Percentiles rank a stretch among this genome's conserved stretches.
These are phyloP conservation scores for Saccharum officinarum DNA, from an alignment of 176 grass and related monocot genomes.

Conservation along the genomic window DNA sequence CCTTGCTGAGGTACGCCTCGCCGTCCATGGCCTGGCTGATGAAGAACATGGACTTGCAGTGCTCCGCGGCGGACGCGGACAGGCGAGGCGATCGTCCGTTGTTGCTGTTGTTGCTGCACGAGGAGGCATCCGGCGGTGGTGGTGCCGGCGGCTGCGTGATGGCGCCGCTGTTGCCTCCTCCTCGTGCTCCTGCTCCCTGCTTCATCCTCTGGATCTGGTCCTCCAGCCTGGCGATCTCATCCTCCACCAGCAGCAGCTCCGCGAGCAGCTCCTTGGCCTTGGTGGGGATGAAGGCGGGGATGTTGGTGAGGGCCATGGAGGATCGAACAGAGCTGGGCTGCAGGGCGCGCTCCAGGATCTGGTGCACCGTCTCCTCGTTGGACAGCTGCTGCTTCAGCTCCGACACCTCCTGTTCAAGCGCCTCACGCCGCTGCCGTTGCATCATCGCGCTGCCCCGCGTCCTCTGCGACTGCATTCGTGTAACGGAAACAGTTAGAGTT, in stretches of 20 bases:
- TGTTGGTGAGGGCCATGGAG: conserved; percentile 20
- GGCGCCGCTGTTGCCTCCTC: not conserved
- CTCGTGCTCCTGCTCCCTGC: not conserved
- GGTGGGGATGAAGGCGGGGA: too few relatives aligned
- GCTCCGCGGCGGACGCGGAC: not conserved
- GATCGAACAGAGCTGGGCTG: conserved; percentile 1
- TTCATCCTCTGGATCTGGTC: conserved; percentile 55
- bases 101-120: not conserved
- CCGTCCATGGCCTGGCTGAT: conserved; percentile 91
- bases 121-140: not conserved
- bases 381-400: conserved; percentile 47
- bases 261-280: conserved; percentile 80
- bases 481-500: too few relatives aligned
- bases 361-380: conserved; percentile 63
- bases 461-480: conserved; percentile 22
- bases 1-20: conserved; percentile 48
- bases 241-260: conserved; percentile 87
- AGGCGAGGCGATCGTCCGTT: not conserved
- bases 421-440: conserved; percentile 28
- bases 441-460: not conserved
- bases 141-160: not conserved
- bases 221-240: conserved; percentile 85
- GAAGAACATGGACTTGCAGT: conserved; percentile 89
- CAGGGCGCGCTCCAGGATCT: conserved; percentile 55
- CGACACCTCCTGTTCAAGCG: conserved; percentile 65